Percentiles rank a stretch among this genome's conserved stretches.
Evolutionary conservation across 2,329 filamentous ascomycete species (phyloP).

Genomic region (Cladosporium sp.): DNA sequence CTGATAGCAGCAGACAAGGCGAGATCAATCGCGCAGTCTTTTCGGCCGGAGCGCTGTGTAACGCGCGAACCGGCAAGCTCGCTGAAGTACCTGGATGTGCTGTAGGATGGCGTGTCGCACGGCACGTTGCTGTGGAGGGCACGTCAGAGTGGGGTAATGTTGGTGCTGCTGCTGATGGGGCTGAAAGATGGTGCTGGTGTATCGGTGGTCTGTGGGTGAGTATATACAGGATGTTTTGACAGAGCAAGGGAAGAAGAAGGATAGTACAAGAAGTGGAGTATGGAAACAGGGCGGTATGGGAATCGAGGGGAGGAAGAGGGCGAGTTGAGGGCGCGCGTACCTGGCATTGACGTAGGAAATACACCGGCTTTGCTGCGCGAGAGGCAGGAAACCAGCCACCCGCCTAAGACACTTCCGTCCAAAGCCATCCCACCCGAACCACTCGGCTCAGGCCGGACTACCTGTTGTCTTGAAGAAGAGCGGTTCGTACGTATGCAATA

Average conservation of each 20-base stretch:
- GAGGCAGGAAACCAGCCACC: constrained; percentile 13
- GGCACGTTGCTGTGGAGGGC: constrained; percentile 12
- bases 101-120: neutral
- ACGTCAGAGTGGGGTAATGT: constrained; percentile 6
- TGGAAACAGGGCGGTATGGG: neutral
- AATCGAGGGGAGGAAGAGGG: neutral
- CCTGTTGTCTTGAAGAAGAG: constrained; percentile 17
- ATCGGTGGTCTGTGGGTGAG: neutral
- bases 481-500: constrained; percentile 16
- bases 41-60: neutral
- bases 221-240: neutral
- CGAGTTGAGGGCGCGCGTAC: neutral
- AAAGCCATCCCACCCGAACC: neutral
- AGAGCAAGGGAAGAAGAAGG: neutral
- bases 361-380: neutral
- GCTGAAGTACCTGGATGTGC: constrained; percentile 8
- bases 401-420: neutral
- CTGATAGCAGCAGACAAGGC: neutral
- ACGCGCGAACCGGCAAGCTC: neutral
- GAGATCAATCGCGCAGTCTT: neutral
- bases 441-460: neutral
- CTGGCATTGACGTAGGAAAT: constrained; percentile 2
- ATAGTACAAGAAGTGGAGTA: constrained; percentile 6
- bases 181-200: neutral
- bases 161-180: neutral